These are phyloP conservation scores for Sporopachydermia lactativora DNA, from an alignment of 805 yeast genomes.

Conservation along the genomic window DNA sequence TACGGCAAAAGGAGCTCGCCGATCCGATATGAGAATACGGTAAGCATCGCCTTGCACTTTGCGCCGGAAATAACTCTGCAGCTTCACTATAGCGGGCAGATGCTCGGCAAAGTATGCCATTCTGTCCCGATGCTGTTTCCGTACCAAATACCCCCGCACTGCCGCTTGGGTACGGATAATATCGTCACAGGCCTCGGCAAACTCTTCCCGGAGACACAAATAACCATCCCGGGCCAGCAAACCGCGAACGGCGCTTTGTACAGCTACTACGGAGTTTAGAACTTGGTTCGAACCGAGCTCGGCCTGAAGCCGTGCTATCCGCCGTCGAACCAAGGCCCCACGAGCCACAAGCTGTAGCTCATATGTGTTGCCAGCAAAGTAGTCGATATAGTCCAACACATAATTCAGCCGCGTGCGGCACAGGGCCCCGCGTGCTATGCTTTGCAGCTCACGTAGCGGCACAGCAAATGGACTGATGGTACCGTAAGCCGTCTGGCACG, in stretches of 20 bases:
- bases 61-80: constrained; percentile 66
- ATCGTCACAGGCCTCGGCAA: no score
- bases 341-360: constrained; percentile 16
- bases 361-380: constrained; percentile 6
- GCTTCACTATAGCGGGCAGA: constrained; percentile 42
- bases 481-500: background rate
- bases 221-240: constrained; percentile 5
- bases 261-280: constrained; percentile 14
- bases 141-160: constrained; percentile 18
- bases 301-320: no score
- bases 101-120: constrained; percentile 39
- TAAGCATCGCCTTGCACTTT: constrained; percentile 60
- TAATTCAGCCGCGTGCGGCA: constrained; percentile 10
- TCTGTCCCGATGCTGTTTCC: constrained; percentile 14
- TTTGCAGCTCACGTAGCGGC: constrained; percentile 34
- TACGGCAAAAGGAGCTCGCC: constrained; percentile 66
- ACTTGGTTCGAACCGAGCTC: no score
- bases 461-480: constrained; percentile 7
- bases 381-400: constrained; percentile 9
- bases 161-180: constrained; percentile 21
- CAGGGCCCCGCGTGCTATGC: constrained; percentile 34
- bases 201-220: constrained; percentile 3
- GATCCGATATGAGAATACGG: constrained; percentile 48
- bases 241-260: constrained; percentile 25
- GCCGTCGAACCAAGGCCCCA: constrained; percentile 12